A percentile compares a stretch with the other conserved stretches of the same genome.
phyloP scores from a whole-genome alignment of 306 rosid genomes.

The Corylus avellana region DNA sequence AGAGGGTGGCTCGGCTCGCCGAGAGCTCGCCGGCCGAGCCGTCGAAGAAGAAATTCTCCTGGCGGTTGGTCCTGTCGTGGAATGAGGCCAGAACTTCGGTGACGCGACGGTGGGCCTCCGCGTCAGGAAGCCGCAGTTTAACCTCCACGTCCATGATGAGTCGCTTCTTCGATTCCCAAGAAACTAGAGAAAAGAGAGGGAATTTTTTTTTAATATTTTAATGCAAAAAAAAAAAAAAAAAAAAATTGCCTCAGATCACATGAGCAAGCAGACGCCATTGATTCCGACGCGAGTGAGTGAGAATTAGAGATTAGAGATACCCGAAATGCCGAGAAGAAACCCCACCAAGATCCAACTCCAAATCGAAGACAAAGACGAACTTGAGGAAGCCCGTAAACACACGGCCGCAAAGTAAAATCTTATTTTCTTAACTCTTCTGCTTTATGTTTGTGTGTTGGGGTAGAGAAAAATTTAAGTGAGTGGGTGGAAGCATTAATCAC shows the following conservation, averaged over 20 bases:
- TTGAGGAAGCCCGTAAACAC: slow-evolving; percentile 76
- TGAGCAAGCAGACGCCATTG: no score
- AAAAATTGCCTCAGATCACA: no score
- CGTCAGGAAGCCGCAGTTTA: slow-evolving; percentile 67
- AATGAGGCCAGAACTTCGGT: slow-evolving; percentile 52
- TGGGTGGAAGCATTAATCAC: no score
- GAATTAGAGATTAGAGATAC: background rate
- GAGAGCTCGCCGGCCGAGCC: slow-evolving; percentile 47
- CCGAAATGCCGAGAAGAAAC: slow-evolving; percentile 68
- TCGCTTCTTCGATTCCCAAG: background rate
- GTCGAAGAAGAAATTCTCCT: slow-evolving; percentile 84
- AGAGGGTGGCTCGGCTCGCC: slow-evolving; percentile 58
- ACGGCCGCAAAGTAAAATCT: slow-evolving; percentile 32
- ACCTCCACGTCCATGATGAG: slow-evolving; percentile 53
- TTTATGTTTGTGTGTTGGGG: no score
- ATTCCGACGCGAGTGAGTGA: background rate
- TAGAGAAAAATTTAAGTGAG: no score
- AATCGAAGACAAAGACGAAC: slow-evolving; percentile 85
- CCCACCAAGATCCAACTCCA: slow-evolving; percentile 65
- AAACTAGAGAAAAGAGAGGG: background rate
- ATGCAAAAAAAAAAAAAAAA: background rate
- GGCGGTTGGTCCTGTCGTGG: slow-evolving; percentile 60
- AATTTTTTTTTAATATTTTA: no score
- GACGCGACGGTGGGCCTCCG: slow-evolving; percentile 47
- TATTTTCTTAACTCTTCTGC: no score